A percentile compares a stretch with the other conserved stretches of the same genome.
Evolutionary conservation across 2,329 filamentous ascomycete species (phyloP).

Genomic region (Fusarium avenaceum): DNA sequence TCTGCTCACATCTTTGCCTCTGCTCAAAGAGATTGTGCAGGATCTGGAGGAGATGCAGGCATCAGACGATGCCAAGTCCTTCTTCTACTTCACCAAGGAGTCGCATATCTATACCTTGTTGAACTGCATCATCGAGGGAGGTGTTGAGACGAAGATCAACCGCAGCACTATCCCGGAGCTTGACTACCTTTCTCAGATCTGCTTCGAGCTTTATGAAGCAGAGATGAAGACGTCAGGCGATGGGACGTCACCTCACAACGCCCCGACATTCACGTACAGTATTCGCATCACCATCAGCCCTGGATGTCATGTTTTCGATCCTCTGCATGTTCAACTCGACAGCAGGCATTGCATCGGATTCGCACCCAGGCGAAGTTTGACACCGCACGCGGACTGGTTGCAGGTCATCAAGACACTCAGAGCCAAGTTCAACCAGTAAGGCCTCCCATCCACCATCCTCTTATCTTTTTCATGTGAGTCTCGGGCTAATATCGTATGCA

Average conservation of each 20-base stretch:
- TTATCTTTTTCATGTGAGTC: conserved; percentile 13
- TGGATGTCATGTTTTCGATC: conserved; percentile 96
- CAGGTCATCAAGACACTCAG: conserved; percentile 95
- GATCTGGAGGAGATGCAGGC: conserved; percentile 98
- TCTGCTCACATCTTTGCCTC: conserved; percentile 89
- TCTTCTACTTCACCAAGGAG: conserved; percentile 99
- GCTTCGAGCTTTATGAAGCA: conserved; percentile 97
- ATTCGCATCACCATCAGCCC: conserved; percentile 97
- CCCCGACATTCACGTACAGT: conserved; percentile 88
- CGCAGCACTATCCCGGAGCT: conserved; percentile 96
- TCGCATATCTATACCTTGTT: conserved; percentile 98
- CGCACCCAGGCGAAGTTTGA: conserved; percentile 89
- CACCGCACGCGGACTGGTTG: conserved; percentile 94
- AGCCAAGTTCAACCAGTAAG: conserved; percentile 94
- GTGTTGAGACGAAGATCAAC: conserved; percentile 96
- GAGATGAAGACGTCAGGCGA: conserved; percentile 74
- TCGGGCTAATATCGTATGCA: conserved; percentile 51
- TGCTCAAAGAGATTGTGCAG: conserved; percentile 96
- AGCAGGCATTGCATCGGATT: conserved; percentile 97
- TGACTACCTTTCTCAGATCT: conserved; percentile 97
- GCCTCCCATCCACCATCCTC: conserved; percentile 36
- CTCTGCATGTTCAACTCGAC: conserved; percentile 94
- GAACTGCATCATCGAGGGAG: conserved; percentile 97
- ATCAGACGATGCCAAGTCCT: conserved; percentile 91
- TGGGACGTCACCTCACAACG: conserved; percentile 59